Conservation (phyloP, 129 eudicot genomes). For the Lactuca saligna region DNA sequence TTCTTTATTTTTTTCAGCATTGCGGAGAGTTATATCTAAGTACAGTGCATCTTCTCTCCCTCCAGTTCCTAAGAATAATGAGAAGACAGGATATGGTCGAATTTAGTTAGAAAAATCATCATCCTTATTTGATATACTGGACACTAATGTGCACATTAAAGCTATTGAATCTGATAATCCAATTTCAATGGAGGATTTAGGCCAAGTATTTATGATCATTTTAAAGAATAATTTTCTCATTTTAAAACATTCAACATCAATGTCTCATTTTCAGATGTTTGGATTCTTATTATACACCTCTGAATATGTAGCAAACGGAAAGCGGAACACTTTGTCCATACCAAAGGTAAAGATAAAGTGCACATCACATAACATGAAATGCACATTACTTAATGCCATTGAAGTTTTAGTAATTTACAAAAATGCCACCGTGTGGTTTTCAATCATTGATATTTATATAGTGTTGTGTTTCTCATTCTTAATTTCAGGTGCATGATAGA, state of each 20-base stretch:
- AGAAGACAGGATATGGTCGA: conserved; percentile 70
- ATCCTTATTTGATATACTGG: conserved; percentile 50
- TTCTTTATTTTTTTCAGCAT: conserved; percentile 46
- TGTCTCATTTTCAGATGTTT: conserved; percentile 67
- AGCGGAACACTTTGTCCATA: conserved; percentile 59
- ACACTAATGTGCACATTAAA: conserved; percentile 28
- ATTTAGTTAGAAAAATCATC: conserved; percentile 52
- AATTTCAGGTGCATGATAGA: conserved; percentile 90
- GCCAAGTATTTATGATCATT: conserved; percentile 56
- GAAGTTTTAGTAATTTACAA: not conserved
- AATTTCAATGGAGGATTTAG: conserved; percentile 81
- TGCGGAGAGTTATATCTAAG: conserved; percentile 60
- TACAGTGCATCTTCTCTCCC: conserved; percentile 54
- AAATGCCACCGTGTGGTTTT: not conserved
- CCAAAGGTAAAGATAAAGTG: conserved; percentile 60
- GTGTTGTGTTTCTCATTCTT: not conserved
- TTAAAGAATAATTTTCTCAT: not conserved
- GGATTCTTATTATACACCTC: conserved; percentile 75
- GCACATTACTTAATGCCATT: too few relatives aligned
- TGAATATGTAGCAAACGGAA: conserved; percentile 47
- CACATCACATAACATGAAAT: not conserved
- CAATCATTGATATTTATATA: not conserved
- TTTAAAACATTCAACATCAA: not conserved
- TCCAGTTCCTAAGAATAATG: conserved; percentile 57
- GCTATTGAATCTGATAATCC: conserved; percentile 65